Conservation (phyloP, 2,329 filamentous ascomycete genomes). For the Colletotrichum sp. region DNA sequence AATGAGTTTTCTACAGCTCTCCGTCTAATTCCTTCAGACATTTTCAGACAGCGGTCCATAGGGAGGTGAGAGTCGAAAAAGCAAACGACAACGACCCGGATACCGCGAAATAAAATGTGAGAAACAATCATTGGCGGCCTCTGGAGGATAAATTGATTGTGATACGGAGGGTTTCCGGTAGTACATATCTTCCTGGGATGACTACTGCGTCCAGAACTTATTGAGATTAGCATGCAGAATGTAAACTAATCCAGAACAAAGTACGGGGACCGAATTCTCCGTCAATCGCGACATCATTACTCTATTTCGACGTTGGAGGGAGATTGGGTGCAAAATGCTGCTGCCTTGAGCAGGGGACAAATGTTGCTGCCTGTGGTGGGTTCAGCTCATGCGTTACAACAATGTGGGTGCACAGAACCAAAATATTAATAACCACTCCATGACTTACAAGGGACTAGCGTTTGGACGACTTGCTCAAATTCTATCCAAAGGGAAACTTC, state of each 20-base stretch:
- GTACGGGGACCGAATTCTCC: background rate
- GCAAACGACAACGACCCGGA: rapidly evolving
- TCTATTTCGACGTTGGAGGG: background rate
- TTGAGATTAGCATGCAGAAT: background rate
- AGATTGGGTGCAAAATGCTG: background rate
- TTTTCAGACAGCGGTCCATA: background rate
- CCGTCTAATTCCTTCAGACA: rapidly evolving
- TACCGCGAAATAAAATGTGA: rapidly evolving
- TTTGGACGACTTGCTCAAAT: background rate
- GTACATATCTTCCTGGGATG: background rate
- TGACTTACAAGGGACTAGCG: background rate
- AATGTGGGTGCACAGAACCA: background rate
- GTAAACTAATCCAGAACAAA: background rate
- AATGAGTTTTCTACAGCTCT: background rate
- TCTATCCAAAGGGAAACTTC: background rate
- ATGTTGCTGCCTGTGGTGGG: constrained; percentile 10
- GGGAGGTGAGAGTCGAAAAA: background rate
- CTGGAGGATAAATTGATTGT: background rate
- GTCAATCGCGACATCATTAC: background rate
- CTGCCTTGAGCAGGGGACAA: constrained; percentile 8
- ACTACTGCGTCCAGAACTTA: background rate
- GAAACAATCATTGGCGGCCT: background rate
- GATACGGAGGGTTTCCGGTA: background rate
- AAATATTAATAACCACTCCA: background rate
- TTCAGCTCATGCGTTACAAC: background rate